Base-by-base conservation (phyloP, 768 basidiomycete species). In the Termitomyces sp. region DNA sequence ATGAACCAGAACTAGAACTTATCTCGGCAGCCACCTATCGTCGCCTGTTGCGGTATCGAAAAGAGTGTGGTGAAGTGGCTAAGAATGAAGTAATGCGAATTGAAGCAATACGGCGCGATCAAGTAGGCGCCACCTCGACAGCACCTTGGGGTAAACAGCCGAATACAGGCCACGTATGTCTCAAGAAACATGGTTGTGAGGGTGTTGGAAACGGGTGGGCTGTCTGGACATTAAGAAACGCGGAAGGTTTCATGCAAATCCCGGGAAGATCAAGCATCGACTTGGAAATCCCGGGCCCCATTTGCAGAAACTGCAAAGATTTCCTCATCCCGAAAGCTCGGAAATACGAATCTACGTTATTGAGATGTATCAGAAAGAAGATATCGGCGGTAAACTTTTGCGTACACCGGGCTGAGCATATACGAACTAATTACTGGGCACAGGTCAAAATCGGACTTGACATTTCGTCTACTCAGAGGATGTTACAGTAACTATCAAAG, bases 1-100 rank as follows among this genome's bases (percentile, higher is more conserved):
- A 73, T 28, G 80, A 81, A 63, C 70, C 80, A n/a, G 81, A 80
- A 63, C 71, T 82, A 24, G 75, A 75, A 59, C 70, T 73, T 42
- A 77, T 82, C 59, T 73, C 75, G 1, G 79, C 74, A 7, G 77
- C 74, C 7, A 74, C 73, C 42, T 74, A 77, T 58, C 72, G 75
- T 67, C 76, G 74, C 36, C 70, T 82, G 38, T 74, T 78, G 50
- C 70, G 75, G 39, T 82, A 80, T 63, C 78, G 79, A 64, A 67
- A 70, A 45, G 58, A 68, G 33, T 80, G 80, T 62, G 77, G 76
- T 7, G 69, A 64, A 66, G 1, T 76, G 72, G 57, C 64, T 62
- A 52, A 40, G 28, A 49, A 32, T 22, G 20, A 49, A 49, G 48
- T 16, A 22, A 24, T n/a, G 7, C 4, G 18, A 7, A 2, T 42